Evolutionary conservation across 2,329 filamentous ascomycete genomes (phyloP), one percentile per base, ranked within the genome.

Genomic region (Harringtonia aguacate): DNA sequence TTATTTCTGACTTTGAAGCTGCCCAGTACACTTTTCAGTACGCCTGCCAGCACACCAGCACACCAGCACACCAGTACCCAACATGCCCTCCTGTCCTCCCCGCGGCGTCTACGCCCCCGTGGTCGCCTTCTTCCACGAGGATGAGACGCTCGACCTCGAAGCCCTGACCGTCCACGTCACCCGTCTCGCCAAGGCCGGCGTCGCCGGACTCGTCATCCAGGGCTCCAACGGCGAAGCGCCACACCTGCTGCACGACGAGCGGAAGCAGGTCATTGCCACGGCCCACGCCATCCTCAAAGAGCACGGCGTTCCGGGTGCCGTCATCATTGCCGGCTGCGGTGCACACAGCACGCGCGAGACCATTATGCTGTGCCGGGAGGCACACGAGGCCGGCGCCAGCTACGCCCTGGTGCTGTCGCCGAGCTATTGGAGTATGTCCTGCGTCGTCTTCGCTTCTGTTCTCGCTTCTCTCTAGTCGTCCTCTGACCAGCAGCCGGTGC

Each of bases 161-260:
- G 65, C 68, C n/a, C 66, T 65, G n/a, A 63, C 66, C 44, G 65
- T 64, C 37, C 61, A 65, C 48, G 73, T 75, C 20, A 67, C 74
- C 13, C 73, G 74, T 48, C 69, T 83, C 10, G 75, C 75, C 37
- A 58, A 69, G 44, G 71, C 75, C 36, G 78, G 79, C 44, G 68
- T 81, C 33, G 66, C 73, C 30, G 77, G 77, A 28, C 67, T 83
- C 37, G 73, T 78, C 21, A 75, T 74, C 18, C 77, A 81, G 59
- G 79, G 79, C 41, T 79, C 74, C 53, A 83, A 82, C 55, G 79
- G 79, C 52, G 79, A 83, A 61, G 78, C 79, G 7, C 77, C 81
- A 4, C 78, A 81, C 53, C 65, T 83, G 10, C 72, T 72, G 38
- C 75, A 73, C 49, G 65, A 69, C 20, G 79, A 83, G 58, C 70